phyloP scores from a whole-genome alignment of 768 basidiomycete species.

The Sporobolomyces roseus region DNA sequence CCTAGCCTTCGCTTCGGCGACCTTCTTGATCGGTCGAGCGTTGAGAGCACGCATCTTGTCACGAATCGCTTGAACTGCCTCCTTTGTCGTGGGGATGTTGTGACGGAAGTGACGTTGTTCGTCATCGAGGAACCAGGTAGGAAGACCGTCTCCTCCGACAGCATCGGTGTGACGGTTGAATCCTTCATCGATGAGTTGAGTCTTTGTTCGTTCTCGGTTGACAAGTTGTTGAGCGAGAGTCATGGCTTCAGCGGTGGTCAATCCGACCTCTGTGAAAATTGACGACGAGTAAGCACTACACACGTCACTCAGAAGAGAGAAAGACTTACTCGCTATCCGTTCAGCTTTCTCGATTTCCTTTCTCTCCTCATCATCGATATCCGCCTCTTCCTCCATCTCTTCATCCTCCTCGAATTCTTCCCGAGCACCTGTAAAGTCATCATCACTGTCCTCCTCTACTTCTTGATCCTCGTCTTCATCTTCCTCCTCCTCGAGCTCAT shows the following conservation, averaged over 20 bases:
- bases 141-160: constrained; percentile 78
- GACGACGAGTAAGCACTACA: no score
- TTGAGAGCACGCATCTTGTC: constrained; percentile 90
- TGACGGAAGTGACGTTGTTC: constrained; percentile 87
- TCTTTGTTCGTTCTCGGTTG: constrained; percentile 82
- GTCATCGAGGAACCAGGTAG: constrained; percentile 95
- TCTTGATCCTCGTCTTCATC: constrained; percentile 49
- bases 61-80: constrained; percentile 77
- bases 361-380: constrained; percentile 66
- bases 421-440: constrained; percentile 74
- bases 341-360: constrained; percentile 56
- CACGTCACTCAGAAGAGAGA: no score
- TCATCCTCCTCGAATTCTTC: constrained; percentile 54
- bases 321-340: constrained; percentile 60
- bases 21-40: constrained; percentile 94
- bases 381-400: constrained; percentile 69
- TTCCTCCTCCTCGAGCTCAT: constrained; percentile 42
- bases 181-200: constrained; percentile 85
- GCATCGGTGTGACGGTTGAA: constrained; percentile 77
- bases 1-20: constrained; percentile 91
- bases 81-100: constrained; percentile 95
- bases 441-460: constrained; percentile 48
- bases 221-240: constrained; percentile 85
- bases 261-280: constrained; percentile 63
- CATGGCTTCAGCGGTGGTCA: constrained; percentile 82